Base-by-base conservation (phyloP, 179 eudicot genomes). In the Beta corolliflora region DNA sequence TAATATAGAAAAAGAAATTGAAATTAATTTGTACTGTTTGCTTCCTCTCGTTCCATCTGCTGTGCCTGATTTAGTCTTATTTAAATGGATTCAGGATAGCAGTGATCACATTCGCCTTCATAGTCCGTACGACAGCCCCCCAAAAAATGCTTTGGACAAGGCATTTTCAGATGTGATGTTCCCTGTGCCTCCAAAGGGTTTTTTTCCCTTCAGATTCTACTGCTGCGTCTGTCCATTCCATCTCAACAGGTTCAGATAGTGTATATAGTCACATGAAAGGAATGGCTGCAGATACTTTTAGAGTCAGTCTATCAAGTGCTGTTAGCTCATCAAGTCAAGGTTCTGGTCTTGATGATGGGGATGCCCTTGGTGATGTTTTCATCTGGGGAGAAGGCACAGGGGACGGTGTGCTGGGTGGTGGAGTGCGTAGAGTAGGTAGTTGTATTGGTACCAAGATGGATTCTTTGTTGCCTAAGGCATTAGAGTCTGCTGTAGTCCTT, bases 321-420 rank as follows among this genome's bases (percentile, higher is more conserved):
- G 98, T 96, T 83, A 96, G 99, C 88, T 94, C 98, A 77, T 94
- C 99, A 78, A 96, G 97, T 82, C 99, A 96, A 81, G 98, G 99
- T 58, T 96, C 99, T 79, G 98, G 98, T 77, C 97, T 93, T 85
- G 99, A 96, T 80, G 99, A 96, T 77, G 94, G 95, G 79, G 97
- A 94, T 88, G 94, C 98, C 72, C 81, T 94, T 67, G 99, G 99
- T 16, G 99, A 96, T 83, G 98, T 94, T 85, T 96, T 96, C 79
- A 89, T 94, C 64, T 96, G 99, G 99, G 99, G 99, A 76, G 98
- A 96, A 91, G 92, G 93, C 61, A 89, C 89, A 19, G 99, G 98
- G 41, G 99, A 96, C 81, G 94, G 97, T 64, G 82, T 93, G 81
- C 64, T 96, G 50, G 99, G 98, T 76, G 98, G 99, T 65, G 99